Percentiles rank a stretch among this genome's conserved stretches.
These are phyloP conservation scores for Cyanidiococcus yangmingshanensis DNA, from an alignment of 23 red algal genomes.

Conservation along the genomic window DNA sequence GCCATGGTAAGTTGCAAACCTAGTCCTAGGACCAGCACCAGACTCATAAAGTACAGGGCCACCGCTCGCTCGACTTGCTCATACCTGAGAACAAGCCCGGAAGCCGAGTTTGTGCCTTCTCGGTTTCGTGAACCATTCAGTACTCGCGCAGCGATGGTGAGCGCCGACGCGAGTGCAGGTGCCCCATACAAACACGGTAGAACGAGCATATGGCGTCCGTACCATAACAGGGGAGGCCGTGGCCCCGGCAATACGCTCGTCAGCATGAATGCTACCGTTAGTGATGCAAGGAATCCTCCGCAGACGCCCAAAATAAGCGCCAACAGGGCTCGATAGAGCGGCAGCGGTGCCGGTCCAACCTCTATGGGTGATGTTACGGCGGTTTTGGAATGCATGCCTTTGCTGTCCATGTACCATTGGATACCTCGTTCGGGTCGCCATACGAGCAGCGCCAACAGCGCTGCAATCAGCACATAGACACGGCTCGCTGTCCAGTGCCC, in stretches of 20 bases:
- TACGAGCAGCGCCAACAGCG: not conserved
- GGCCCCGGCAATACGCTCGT: not conserved
- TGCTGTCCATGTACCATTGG: no score
- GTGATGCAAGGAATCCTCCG: not conserved
- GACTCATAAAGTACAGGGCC: not conserved
- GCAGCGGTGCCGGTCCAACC: not conserved
- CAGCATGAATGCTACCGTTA: not conserved
- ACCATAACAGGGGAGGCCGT: not conserved
- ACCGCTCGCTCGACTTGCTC: not conserved
- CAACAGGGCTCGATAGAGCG: not conserved
- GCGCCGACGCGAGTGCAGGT: not conserved
- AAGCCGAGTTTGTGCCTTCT: not conserved
- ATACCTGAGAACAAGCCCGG: not conserved
- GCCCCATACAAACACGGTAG: not conserved
- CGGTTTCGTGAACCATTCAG: not conserved
- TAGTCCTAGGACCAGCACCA: not conserved
- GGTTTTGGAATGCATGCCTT: no score
- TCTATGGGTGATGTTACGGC: not conserved
- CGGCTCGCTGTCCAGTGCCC: not conserved
- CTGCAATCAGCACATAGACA: not conserved
- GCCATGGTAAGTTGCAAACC: not conserved
- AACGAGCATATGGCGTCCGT: slow-evolving; percentile 3
- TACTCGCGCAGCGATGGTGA: not conserved
- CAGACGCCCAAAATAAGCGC: not conserved
- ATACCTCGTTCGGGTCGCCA: not conserved